Evolutionary conservation across 345 rosid genomes (phyloP).

Genomic region (Firmiana major): DNA sequence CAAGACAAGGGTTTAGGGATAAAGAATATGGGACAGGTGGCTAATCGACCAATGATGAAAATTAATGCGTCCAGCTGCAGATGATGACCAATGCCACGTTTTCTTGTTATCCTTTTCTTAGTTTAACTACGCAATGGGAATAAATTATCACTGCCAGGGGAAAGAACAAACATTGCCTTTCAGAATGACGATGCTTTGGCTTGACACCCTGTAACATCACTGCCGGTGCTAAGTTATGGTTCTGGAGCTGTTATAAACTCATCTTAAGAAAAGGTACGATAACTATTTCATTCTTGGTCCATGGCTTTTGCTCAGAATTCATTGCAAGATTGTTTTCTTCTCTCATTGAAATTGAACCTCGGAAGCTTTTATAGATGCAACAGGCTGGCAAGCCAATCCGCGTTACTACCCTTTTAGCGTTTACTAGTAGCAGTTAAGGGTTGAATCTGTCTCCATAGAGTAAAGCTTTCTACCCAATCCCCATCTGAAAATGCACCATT

Average conservation of each 20-base stretch:
- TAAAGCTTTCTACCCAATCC: not conserved
- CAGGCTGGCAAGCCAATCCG: no score
- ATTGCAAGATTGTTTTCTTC: no score
- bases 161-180: not conserved
- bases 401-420: no score
- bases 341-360: no score
- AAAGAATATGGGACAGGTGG: not conserved
- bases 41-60: not conserved
- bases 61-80: conserved; percentile 3
- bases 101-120: not conserved
- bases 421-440: no score
- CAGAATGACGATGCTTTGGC: not conserved
- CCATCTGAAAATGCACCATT: not conserved
- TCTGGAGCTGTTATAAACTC: no score
- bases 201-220: no score
- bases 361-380: no score
- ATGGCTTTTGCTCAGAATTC: no score
- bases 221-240: not conserved
- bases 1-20: not conserved
- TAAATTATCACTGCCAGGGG: not conserved
- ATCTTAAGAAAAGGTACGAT: no score
- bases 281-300: no score
- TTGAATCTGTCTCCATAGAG: not conserved
- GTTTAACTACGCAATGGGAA: no score
- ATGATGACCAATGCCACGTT: not conserved